Evolutionary conservation across 768 basidiomycete genomes (phyloP).

Genomic region (Pleurotus tuoliensis): DNA sequence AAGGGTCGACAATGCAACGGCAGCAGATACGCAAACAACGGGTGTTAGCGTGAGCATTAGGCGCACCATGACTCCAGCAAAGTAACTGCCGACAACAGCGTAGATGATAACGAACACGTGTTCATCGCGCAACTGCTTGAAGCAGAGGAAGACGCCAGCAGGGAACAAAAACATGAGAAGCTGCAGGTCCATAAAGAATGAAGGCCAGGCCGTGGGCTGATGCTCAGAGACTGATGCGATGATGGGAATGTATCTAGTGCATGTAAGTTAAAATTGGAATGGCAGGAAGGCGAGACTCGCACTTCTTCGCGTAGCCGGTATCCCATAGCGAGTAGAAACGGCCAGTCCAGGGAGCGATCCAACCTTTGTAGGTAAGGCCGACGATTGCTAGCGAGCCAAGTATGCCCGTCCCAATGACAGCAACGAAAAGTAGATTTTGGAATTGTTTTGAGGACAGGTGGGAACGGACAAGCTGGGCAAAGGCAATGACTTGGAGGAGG

Average conservation of each 20-base stretch:
- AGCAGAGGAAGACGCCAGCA: conserved; percentile 91
- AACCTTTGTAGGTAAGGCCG: conserved; percentile 85
- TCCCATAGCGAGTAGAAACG: conserved; percentile 99
- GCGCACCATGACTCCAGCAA: conserved; percentile 99
- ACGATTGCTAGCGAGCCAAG: conserved; percentile 72
- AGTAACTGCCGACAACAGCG: conserved; percentile 93
- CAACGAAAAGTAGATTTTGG: conserved; percentile 69
- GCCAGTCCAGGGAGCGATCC: conserved; percentile 99
- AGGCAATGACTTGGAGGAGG: conserved; percentile 92
- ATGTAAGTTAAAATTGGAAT: conserved; percentile 8
- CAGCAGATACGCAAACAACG: conserved; percentile 91
- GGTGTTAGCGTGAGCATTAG: conserved; percentile 97
- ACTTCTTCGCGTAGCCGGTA: conserved; percentile 98
- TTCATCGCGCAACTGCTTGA: conserved; percentile 92
- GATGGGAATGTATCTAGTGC: conserved; percentile 82
- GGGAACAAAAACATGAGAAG: conserved; percentile 98
- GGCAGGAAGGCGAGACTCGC: conserved; percentile 17
- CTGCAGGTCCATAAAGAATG: conserved; percentile 99
- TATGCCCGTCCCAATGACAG: conserved; percentile 65
- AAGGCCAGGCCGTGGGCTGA: conserved; percentile 99
- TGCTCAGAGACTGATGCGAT: conserved; percentile 99
- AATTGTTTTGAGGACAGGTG: conserved; percentile 93
- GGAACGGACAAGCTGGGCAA: conserved; percentile 82
- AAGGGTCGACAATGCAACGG: conserved; percentile 84
- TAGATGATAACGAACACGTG: conserved; percentile 99